Evolutionary conservation across 805 yeast species (phyloP).

Genomic region (Millerozyma miso): DNA sequence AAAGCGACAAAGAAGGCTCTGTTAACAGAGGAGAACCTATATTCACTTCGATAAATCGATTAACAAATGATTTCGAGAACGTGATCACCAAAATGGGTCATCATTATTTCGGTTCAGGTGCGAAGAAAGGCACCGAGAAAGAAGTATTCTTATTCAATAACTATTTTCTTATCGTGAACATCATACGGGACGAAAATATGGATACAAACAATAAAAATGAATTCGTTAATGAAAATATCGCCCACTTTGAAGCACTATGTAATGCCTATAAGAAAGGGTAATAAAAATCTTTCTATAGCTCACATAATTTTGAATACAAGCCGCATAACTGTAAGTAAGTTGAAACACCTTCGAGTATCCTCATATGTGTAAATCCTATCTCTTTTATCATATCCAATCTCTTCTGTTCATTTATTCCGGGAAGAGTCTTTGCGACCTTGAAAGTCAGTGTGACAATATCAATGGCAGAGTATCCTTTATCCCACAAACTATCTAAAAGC

Average conservation of each 20-base stretch:
- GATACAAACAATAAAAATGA: slow-evolving; percentile 12
- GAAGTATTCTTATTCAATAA: slow-evolving; percentile 75
- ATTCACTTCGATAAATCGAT: slow-evolving; percentile 59
- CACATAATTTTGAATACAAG: slow-evolving; percentile 58
- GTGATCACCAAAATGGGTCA: slow-evolving; percentile 66
- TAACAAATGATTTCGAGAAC: slow-evolving; percentile 78
- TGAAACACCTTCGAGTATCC: slow-evolving; percentile 89
- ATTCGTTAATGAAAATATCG: slow-evolving; percentile 32
- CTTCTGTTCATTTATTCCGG: slow-evolving; percentile 60
- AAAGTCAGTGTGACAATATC: slow-evolving; percentile 91
- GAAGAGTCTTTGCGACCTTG: slow-evolving; percentile 76
- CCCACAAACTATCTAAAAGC: slow-evolving; percentile 70
- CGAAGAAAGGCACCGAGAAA: slow-evolving; percentile 41
- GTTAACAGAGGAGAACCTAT: slow-evolving; percentile 60
- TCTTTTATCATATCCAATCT: slow-evolving; percentile 77
- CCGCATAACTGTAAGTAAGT: slow-evolving; percentile 85
- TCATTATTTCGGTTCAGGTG: slow-evolving; percentile 27
- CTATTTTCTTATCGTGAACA: slow-evolving; percentile 58
- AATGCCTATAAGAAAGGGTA: slow-evolving; percentile 29
- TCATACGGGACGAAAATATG: slow-evolving; percentile 39
- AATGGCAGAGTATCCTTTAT: slow-evolving; percentile 86
- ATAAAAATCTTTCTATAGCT: slow-evolving; percentile 11
- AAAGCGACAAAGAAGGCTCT: slow-evolving; percentile 5
- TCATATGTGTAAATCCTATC: slow-evolving; percentile 88
- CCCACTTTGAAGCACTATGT: slow-evolving; percentile 37